Conservation (phyloP, 2,329 filamentous ascomycete species). For the Aspergillus fijiensis region DNA sequence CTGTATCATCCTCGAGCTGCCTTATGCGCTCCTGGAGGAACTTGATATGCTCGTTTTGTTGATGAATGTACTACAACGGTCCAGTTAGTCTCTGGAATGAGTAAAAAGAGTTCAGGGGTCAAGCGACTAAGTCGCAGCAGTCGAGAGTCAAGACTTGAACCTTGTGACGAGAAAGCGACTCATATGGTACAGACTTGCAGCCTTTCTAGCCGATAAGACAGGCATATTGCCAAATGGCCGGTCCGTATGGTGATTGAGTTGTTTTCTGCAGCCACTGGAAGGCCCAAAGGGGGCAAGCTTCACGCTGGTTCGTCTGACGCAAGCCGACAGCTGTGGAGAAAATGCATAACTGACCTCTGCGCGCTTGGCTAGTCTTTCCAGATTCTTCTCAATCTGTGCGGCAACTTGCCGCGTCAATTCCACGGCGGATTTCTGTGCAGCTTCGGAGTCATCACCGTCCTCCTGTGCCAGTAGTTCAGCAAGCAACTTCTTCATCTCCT, state of each 20-base stretch:
- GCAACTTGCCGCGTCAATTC: conserved; percentile 47
- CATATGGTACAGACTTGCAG: neutral
- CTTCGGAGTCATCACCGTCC: conserved; percentile 31
- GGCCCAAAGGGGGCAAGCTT: neutral
- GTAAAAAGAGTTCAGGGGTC: neutral
- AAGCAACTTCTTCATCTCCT: conserved; percentile 43
- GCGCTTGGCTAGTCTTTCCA: conserved; percentile 43
- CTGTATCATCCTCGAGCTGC: conserved; percentile 39
- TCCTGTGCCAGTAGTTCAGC: conserved; percentile 41
- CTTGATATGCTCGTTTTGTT: conserved; percentile 45
- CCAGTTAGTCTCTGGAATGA: neutral
- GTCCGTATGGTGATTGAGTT: neutral
- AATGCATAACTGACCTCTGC: conserved; percentile 40
- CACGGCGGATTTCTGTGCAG: conserved; percentile 36
- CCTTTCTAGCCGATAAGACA: neutral
- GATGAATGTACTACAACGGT: conserved; percentile 40
- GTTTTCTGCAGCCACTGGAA: conserved; percentile 3
- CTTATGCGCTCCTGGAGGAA: conserved; percentile 43
- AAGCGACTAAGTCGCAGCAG: neutral
- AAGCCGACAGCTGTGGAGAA: neutral
- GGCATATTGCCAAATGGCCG: conserved; percentile 2
- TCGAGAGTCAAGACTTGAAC: neutral
- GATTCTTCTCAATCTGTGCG: conserved; percentile 58
- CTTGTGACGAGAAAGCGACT: conserved; percentile 1
- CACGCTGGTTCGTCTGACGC: neutral